phyloP scores from a whole-genome alignment of 208 protist species.

The Leptomonas seymouri region DNA sequence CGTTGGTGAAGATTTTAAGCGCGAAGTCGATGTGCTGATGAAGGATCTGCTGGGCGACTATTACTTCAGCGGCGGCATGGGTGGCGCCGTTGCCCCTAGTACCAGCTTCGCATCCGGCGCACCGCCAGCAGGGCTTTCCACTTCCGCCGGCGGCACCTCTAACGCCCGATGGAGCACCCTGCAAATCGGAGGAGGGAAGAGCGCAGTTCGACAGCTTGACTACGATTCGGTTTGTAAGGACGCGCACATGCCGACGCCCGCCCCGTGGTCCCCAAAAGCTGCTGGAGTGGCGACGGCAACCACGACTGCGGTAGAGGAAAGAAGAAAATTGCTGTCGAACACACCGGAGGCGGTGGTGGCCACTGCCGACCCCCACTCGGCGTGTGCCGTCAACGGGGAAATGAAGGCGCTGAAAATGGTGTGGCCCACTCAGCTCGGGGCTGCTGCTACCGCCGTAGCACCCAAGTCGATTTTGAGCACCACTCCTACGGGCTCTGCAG shows the following conservation, averaged over 20 bases:
- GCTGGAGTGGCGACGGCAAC: neutral
- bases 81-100: neutral
- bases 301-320: neutral
- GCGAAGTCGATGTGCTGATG: constrained; percentile 48
- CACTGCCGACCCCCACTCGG: constrained; percentile 3
- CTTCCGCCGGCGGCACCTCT: neutral
- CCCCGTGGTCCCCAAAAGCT: constrained; percentile 9
- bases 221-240: constrained; percentile 19
- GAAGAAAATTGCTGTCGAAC: neutral
- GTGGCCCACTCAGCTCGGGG: neutral
- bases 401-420: neutral
- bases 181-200: neutral
- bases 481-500: neutral
- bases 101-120: neutral
- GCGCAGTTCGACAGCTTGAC: constrained; percentile 11
- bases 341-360: constrained; percentile 1
- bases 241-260: constrained; percentile 4
- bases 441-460: neutral
- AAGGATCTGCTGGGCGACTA: constrained; percentile 32
- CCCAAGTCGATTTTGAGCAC: constrained; percentile 11
- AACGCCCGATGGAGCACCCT: neutral
- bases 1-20: constrained; percentile 36
- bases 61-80: constrained; percentile 9
- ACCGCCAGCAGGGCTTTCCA: neutral
- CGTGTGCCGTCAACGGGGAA: neutral